These are phyloP conservation scores for Aspergillus olivimuriae DNA, from an alignment of 495 filamentous ascomycete species.

Conservation along the genomic window DNA sequence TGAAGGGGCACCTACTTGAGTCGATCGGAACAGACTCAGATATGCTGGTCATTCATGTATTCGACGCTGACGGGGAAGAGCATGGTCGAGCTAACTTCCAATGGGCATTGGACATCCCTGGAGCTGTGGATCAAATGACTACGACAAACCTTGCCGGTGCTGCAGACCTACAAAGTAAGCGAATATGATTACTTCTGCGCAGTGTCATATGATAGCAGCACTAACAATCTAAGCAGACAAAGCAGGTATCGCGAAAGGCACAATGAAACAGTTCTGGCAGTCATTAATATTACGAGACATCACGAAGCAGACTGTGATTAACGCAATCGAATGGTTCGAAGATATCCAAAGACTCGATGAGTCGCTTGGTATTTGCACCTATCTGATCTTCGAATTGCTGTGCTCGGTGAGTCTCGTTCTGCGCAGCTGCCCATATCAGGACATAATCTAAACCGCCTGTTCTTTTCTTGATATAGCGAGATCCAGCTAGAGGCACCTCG, in stretches of 20 bases:
- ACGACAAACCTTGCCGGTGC: conserved; percentile 4
- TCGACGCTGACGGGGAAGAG: conserved; percentile 8
- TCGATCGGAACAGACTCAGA: conserved; percentile 18
- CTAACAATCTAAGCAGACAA: too few species aligned
- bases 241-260: conserved; percentile 5
- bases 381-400: conserved; percentile 8
- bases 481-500: conserved; percentile 1
- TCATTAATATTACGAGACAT: conserved; percentile 3
- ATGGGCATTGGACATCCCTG: conserved; percentile 12
- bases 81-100: conserved; percentile 8
- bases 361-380: conserved; percentile 8
- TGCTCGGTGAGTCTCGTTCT: conserved; percentile 3
- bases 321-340: conserved; percentile 4
- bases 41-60: conserved; percentile 10
- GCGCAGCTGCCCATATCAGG: background rate
- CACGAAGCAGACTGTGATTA: conserved; percentile 4
- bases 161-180: conserved; percentile 7
- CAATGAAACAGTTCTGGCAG: conserved; percentile 11
- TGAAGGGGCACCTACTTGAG: conserved; percentile 6
- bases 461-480: conserved; percentile 2
- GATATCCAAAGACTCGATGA: background rate
- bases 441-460: background rate
- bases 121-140: conserved; percentile 8
- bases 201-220: too few species aligned
- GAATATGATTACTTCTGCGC: too few species aligned